Conservation (phyloP, 202 grass and related monocot genomes). For the Alloteropsis angusta region DNA sequence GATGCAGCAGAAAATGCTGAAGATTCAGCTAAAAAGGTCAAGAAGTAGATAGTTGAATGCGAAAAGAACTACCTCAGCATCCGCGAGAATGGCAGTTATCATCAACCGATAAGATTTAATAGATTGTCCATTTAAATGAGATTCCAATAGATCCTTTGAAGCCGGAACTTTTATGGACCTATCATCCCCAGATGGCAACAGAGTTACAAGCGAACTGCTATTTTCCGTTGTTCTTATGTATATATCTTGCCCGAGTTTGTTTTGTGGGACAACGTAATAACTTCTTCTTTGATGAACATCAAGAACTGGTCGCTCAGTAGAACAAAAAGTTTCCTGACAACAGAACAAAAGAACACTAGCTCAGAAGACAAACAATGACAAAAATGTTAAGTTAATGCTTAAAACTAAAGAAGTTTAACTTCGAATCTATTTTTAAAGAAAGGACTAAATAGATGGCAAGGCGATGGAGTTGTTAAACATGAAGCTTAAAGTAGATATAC, state of each 20-base stretch:
- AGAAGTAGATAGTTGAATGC: not conserved
- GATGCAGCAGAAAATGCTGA: conserved; percentile 11
- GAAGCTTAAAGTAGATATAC: conserved; percentile 22
- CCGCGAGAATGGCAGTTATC: conserved; percentile 75
- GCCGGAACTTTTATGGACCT: conserved; percentile 85
- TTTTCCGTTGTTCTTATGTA: conserved; percentile 60
- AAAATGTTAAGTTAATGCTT: conserved; percentile 4
- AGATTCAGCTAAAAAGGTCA: not conserved
- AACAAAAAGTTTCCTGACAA: conserved; percentile 57
- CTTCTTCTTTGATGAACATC: conserved; percentile 80
- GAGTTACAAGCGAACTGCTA: conserved; percentile 56
- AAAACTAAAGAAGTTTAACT: not conserved
- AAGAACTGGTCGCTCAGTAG: conserved; percentile 50
- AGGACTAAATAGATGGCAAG: conserved; percentile 6
- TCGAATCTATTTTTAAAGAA: not conserved
- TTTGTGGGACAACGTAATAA: conserved; percentile 85
- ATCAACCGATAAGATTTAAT: conserved; percentile 49
- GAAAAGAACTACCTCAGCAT: conserved; percentile 71
- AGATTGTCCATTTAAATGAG: conserved; percentile 53
- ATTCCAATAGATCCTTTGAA: conserved; percentile 66
- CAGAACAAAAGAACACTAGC: conserved; percentile 16
- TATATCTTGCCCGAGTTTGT: conserved; percentile 92
- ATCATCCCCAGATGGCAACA: conserved; percentile 74
- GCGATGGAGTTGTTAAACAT: not conserved
- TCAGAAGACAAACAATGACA: conserved; percentile 17